Percentiles rank a stretch among this genome's conserved stretches.
These are phyloP conservation scores for Fusarium coffeatum DNA, from an alignment of 2,329 filamentous ascomycete species.

Conservation along the genomic window DNA sequence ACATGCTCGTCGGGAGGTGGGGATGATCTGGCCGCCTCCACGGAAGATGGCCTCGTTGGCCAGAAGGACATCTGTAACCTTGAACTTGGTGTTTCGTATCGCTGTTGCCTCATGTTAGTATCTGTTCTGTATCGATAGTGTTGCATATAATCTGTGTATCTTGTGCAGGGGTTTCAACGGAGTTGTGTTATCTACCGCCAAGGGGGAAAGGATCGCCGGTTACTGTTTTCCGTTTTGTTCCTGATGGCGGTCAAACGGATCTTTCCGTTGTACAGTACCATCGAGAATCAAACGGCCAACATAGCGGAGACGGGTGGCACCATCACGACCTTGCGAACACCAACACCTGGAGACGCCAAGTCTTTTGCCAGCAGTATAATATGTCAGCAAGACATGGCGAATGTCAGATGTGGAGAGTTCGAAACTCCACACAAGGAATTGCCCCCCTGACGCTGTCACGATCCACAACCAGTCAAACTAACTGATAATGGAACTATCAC, in stretches of 20 bases:
- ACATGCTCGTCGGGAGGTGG: slow-evolving; percentile 89
- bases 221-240: slow-evolving; percentile 19
- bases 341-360: slow-evolving; percentile 26
- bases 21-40: slow-evolving; percentile 96
- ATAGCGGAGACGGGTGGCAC: slow-evolving; percentile 32
- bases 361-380: slow-evolving; percentile 25
- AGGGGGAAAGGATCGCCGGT: slow-evolving; percentile 37
- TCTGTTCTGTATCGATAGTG: slow-evolving; percentile 13
- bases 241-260: slow-evolving; percentile 36
- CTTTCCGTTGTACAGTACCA: slow-evolving; percentile 19
- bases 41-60: slow-evolving; percentile 93
- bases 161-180: slow-evolving; percentile 14
- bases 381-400: slow-evolving; percentile 33
- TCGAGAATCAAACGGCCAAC: slow-evolving; percentile 22
- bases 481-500: slow-evolving; percentile 17
- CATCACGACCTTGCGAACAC: slow-evolving; percentile 34
- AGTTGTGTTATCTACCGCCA: slow-evolving; percentile 31
- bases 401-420: slow-evolving; percentile 35
- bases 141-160: slow-evolving; percentile 1
- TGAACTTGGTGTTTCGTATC: slow-evolving; percentile 98
- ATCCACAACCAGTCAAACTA: slow-evolving; percentile 35
- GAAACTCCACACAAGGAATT: slow-evolving; percentile 41
- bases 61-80: slow-evolving; percentile 88
- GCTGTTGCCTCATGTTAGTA: slow-evolving; percentile 62
- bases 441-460: slow-evolving; percentile 30